Evolutionary conservation across 1,284 basidiomycete genomes (phyloP).

Genomic region (Trichosporon ovoides): DNA sequence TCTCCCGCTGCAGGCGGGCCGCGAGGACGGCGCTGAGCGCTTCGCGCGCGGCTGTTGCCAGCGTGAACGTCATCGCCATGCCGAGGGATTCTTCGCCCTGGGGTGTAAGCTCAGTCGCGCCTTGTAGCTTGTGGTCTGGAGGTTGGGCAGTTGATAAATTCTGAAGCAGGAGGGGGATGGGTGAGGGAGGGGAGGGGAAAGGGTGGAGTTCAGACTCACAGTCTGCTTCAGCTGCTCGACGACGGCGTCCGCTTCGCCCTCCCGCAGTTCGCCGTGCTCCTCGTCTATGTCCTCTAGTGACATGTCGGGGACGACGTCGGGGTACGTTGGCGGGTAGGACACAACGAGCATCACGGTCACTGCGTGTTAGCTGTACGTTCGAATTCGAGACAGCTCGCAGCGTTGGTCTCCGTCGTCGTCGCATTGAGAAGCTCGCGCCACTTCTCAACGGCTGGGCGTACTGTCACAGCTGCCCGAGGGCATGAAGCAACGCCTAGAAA

Average conservation of each 20-base stretch:
- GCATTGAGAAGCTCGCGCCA: too few species aligned
- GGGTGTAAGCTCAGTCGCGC: not conserved
- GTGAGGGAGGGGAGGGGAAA: not conserved
- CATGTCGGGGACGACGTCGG: slow-evolving; percentile 70
- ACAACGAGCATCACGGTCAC: slow-evolving; percentile 72
- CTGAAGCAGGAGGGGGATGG: too few species aligned
- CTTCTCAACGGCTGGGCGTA: too few species aligned
- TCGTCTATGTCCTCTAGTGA: slow-evolving; percentile 59
- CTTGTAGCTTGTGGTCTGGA: too few species aligned
- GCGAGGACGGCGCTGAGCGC: slow-evolving; percentile 63
- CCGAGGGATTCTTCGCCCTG: slow-evolving; percentile 86
- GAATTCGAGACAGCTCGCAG: too few species aligned
- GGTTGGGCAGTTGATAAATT: too few species aligned
- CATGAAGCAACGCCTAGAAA: too few species aligned
- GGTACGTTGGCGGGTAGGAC: slow-evolving; percentile 64
- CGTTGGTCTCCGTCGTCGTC: too few species aligned
- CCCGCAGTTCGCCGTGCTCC: slow-evolving; percentile 52
- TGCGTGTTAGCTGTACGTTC: too few species aligned
- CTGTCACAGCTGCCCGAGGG: too few species aligned
- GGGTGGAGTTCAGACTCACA: slow-evolving; percentile 50
- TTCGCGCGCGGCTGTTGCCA: slow-evolving; percentile 82
- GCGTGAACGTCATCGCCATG: slow-evolving; percentile 97
- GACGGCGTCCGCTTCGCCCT: slow-evolving; percentile 58
- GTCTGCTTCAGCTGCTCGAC: slow-evolving; percentile 56
- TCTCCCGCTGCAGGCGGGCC: slow-evolving; percentile 56